Conservation (phyloP, 345 rosid genomes). For the Sisymbrium altissimum region DNA sequence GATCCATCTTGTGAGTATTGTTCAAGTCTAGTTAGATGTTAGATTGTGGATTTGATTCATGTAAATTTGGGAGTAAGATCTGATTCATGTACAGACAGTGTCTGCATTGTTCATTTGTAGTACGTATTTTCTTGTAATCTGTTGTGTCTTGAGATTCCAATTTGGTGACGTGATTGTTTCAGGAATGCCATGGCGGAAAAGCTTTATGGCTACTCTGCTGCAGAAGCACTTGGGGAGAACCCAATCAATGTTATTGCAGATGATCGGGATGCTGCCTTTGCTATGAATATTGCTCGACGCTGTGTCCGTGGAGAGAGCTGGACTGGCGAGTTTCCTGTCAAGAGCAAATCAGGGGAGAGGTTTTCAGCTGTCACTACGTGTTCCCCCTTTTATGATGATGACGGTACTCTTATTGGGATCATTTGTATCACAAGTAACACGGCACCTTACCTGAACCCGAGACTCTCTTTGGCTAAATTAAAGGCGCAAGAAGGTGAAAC, state of each 20-base stretch:
- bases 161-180: slow-evolving; percentile 26
- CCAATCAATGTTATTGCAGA: slow-evolving; percentile 68
- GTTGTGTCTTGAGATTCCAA: slow-evolving; percentile 2
- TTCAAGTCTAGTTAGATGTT: not conserved
- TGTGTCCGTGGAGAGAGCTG: slow-evolving; percentile 70
- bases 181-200: slow-evolving; percentile 90
- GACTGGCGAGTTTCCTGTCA: slow-evolving; percentile 90
- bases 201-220: slow-evolving; percentile 73
- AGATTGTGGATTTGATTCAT: not conserved
- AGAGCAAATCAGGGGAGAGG: slow-evolving; percentile 66
- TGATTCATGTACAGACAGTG: not conserved
- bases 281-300: slow-evolving; percentile 47
- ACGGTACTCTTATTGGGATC: slow-evolving; percentile 66
- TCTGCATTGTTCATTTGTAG: slow-evolving; percentile 4
- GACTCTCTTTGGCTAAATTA: slow-evolving; percentile 28
- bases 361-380: slow-evolving; percentile 59
- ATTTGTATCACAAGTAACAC: slow-evolving; percentile 70
- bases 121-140: not conserved
- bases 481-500: slow-evolving; percentile 49
- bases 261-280: slow-evolving; percentile 52
- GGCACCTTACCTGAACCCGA: slow-evolving; percentile 46
- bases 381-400: slow-evolving; percentile 78
- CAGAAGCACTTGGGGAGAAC: slow-evolving; percentile 77
- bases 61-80: not conserved
- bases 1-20: not conserved